Evolutionary conservation across 1,284 basidiomycete species (phyloP).

Genomic region (Sporisorium exsertum): DNA sequence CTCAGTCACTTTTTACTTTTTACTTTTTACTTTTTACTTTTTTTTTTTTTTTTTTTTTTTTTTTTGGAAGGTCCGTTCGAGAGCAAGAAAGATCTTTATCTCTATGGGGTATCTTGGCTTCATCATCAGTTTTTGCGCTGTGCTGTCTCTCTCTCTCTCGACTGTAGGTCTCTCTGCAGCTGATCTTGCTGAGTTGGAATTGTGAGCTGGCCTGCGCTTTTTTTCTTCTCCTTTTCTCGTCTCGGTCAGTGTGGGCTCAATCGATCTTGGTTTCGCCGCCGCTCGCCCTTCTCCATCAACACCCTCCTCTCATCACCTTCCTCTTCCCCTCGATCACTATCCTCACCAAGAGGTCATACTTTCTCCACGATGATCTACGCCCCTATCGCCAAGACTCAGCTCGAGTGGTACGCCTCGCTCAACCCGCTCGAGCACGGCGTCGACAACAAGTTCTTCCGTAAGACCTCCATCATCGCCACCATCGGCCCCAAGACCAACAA

Average conservation of each 20-base stretch:
- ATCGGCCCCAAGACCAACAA: slow-evolving; percentile 68
- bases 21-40: slow-evolving; percentile 5
- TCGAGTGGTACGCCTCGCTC: slow-evolving; percentile 69
- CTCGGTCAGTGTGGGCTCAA: slow-evolving; percentile 5
- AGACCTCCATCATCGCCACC: slow-evolving; percentile 68
- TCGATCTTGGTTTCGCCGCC: slow-evolving; percentile 5
- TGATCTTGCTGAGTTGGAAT: not conserved
- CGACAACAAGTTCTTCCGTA: slow-evolving; percentile 67
- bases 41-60: slow-evolving; percentile 12
- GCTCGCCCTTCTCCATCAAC: slow-evolving; percentile 1
- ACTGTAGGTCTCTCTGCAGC: not conserved
- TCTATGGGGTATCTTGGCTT: slow-evolving; percentile 9
- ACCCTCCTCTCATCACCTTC: not conserved
- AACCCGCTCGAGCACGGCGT: slow-evolving; percentile 67
- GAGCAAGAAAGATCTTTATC: slow-evolving; percentile 33
- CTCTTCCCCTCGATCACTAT: slow-evolving; percentile 4
- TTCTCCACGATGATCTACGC: slow-evolving; percentile 54
- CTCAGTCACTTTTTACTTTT: not conserved
- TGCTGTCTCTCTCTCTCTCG: slow-evolving; percentile 1
- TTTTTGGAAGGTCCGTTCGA: slow-evolving; percentile 16
- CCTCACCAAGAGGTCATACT: not conserved
- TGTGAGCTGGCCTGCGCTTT: slow-evolving; percentile 1
- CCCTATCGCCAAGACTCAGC: slow-evolving; percentile 63
- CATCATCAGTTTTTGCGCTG: slow-evolving; percentile 18
- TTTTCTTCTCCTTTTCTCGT: not conserved